A percentile compares a stretch with the other conserved stretches of the same genome.
Conservation (phyloP, 225 moss, liverwort and hornwort genomes). For the Straminergon stramineum region DNA sequence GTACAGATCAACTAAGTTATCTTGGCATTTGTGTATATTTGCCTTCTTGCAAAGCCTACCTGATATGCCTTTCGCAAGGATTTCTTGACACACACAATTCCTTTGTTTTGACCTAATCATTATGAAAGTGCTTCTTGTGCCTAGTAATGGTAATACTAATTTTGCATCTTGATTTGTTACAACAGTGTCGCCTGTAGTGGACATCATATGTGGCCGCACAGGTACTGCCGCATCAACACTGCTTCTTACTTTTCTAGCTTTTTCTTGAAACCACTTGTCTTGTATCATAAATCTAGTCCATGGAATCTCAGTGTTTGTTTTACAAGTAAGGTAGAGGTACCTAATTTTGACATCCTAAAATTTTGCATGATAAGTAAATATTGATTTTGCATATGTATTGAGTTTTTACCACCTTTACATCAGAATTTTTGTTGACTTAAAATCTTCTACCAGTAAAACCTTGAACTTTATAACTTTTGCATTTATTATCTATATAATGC, state of each 20-base stretch:
- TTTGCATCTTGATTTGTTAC: neutral
- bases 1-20: neutral
- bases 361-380: neutral
- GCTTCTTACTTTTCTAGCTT: neutral
- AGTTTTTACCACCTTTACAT: neutral
- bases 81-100: neutral
- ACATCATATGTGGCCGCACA: slow-evolving; percentile 69
- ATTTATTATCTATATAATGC: neutral
- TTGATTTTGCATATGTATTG: neutral
- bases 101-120: neutral
- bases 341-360: neutral
- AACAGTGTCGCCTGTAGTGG: slow-evolving; percentile 61
- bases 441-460: neutral
- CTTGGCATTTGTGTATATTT: neutral
- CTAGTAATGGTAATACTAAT: neutral
- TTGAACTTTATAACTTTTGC: neutral
- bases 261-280: neutral
- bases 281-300: neutral
- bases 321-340: neutral
- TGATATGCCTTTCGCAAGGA: neutral
- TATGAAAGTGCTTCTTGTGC: neutral
- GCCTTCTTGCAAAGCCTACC: neutral
- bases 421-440: neutral
- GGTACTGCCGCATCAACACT: slow-evolving; percentile 14
- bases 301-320: neutral